Conservation (phyloP, 1,139 yeast species). For the Hemisphaericaspora lyxosophila region DNA sequence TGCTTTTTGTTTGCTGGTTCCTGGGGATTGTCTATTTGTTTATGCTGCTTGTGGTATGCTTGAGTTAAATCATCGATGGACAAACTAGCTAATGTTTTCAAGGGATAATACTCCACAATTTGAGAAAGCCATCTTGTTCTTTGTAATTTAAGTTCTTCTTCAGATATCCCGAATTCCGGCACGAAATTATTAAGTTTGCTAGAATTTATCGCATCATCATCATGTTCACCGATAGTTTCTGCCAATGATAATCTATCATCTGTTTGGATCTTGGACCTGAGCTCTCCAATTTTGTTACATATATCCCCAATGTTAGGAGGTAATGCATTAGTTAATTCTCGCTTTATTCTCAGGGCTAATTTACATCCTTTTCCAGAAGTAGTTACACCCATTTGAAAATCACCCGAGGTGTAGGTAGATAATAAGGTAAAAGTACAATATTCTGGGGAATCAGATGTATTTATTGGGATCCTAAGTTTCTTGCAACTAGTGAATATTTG, state of each 20-base stretch:
- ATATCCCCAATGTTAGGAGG: conserved; percentile 72
- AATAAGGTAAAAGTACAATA: conserved; percentile 74
- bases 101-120: conserved; percentile 87
- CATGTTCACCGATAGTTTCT: conserved; percentile 53
- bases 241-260: conserved; percentile 45
- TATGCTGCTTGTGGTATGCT: conserved; percentile 29
- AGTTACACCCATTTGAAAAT: conserved; percentile 78
- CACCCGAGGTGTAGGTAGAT: conserved; percentile 70
- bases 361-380: conserved; percentile 92
- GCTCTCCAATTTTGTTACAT: conserved; percentile 65
- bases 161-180: conserved; percentile 56
- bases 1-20: conserved; percentile 4
- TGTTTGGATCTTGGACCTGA: conserved; percentile 56
- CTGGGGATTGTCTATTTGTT: conserved; percentile 1
- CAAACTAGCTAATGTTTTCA: conserved; percentile 57
- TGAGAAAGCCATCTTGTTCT: conserved; percentile 86
- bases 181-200: conserved; percentile 61
- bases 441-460: conserved; percentile 72
- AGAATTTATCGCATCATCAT: conserved; percentile 68
- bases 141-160: conserved; percentile 52
- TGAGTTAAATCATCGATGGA: conserved; percentile 56
- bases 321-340: conserved; percentile 66
- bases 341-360: conserved; percentile 72
- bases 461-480: conserved; percentile 72
- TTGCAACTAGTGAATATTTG: conserved; percentile 51